Conservation (phyloP, 768 basidiomycete species). For the Leccinum barrowsii region DNA sequence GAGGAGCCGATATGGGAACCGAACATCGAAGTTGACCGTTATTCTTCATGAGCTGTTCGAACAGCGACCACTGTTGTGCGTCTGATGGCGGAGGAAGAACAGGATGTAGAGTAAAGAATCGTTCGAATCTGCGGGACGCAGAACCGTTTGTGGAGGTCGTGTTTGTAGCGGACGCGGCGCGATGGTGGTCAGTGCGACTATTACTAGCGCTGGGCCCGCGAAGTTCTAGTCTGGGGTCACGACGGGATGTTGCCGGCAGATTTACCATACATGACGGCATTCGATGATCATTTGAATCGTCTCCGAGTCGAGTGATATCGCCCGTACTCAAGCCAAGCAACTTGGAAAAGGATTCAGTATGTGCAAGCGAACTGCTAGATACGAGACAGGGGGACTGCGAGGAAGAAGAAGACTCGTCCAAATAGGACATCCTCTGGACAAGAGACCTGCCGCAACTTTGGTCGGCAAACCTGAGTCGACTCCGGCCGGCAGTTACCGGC, state of each 20-base stretch:
- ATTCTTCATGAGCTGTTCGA: conserved; percentile 70
- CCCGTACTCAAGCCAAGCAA: background rate
- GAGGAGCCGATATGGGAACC: background rate
- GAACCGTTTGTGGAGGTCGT: conserved; percentile 8
- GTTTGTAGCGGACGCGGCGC: background rate
- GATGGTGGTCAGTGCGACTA: background rate
- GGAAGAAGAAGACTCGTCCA: background rate
- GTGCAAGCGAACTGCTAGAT: background rate
- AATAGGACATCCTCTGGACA: background rate
- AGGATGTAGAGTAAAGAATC: conserved; percentile 4
- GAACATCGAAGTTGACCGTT: conserved; percentile 41
- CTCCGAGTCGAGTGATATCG: background rate
- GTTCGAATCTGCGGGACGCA: conserved; percentile 12
- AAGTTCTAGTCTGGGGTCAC: background rate
- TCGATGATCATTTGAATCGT: background rate
- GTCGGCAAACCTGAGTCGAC: background rate
- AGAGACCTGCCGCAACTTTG: background rate
- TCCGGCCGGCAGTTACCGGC: background rate
- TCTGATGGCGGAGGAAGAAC: conserved; percentile 12
- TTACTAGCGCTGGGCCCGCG: background rate
- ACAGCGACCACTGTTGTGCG: conserved; percentile 57
- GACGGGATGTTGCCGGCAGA: background rate
- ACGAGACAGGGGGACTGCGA: background rate
- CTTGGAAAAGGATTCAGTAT: background rate
- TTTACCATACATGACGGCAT: conserved; percentile 14